These are phyloP conservation scores for Chlorella sp. DNA, from an alignment of 139 green algal species.

Conservation along the genomic window DNA sequence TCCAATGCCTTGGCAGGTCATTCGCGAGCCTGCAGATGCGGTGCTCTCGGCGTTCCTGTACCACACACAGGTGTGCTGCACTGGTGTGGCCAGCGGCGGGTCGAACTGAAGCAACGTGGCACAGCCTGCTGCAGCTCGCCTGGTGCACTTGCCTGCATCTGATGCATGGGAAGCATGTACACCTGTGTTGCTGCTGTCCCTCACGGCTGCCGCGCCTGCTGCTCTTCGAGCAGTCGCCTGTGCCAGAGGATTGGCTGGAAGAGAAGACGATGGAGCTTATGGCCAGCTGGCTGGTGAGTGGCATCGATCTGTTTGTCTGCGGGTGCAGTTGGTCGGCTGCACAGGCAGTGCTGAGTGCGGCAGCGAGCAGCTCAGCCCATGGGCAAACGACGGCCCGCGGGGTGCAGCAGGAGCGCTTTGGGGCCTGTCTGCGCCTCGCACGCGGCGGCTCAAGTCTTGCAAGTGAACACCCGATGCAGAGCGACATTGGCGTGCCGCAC, in stretches of 20 bases:
- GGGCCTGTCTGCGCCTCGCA: no score
- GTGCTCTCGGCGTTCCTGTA: conserved; percentile 32
- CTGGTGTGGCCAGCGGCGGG: no score
- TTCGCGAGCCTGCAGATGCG: background rate
- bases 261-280: conserved; percentile 10
- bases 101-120: no score
- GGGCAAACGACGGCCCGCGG: no score
- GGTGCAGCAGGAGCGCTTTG: no score
- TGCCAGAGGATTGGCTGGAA: conserved; percentile 23
- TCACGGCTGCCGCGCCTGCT: background rate
- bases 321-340: no score
- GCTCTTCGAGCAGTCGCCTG: background rate
- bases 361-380: no score
- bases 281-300: conserved; percentile 6
- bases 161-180: background rate
- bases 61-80: background rate
- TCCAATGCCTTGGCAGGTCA: background rate
- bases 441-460: no score
- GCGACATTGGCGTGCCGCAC: conserved; percentile 5
- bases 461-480: background rate
- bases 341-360: no score
- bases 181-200: no score
- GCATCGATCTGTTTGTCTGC: background rate
- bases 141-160: no score
- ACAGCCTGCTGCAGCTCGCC: no score